Conservation (phyloP, 148 eudicot genomes). For the Gaultheria prostrata region DNA sequence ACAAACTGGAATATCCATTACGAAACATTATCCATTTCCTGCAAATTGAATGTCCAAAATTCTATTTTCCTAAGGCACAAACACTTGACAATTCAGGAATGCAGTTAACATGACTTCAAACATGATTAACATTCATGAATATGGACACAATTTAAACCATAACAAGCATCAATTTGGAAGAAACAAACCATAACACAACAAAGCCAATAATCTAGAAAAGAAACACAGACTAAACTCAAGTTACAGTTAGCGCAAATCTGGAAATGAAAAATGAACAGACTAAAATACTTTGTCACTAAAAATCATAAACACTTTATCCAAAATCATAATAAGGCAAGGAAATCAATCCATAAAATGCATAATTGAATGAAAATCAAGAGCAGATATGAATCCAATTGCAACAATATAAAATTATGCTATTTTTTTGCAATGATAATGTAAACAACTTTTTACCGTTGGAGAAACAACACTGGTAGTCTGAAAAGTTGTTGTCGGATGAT, state of each 20-base stretch:
- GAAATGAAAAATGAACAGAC: background rate
- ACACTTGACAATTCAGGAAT: background rate
- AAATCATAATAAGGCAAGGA: constrained; percentile 5
- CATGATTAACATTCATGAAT: background rate
- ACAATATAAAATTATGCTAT: too few species aligned
- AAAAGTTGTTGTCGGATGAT: too few species aligned
- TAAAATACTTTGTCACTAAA: background rate
- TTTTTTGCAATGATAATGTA: too few species aligned
- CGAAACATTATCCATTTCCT: background rate
- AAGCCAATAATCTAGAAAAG: background rate
- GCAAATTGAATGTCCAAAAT: constrained; percentile 8
- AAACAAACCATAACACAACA: background rate
- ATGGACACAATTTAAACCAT: background rate
- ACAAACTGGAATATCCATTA: background rate
- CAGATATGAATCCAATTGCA: background rate
- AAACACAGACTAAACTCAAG: background rate
- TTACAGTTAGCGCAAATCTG: background rate
- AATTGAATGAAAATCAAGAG: constrained; percentile 8
- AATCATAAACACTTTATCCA: background rate
- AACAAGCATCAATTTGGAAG: constrained; percentile 11
- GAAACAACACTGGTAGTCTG: too few species aligned
- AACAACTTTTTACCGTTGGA: too few species aligned
- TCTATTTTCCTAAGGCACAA: background rate
- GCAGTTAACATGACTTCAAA: background rate
- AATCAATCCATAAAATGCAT: constrained; percentile 24